Conservation (phyloP, 2,329 filamentous ascomycete species). For the Paradendryphiella salina region DNA sequence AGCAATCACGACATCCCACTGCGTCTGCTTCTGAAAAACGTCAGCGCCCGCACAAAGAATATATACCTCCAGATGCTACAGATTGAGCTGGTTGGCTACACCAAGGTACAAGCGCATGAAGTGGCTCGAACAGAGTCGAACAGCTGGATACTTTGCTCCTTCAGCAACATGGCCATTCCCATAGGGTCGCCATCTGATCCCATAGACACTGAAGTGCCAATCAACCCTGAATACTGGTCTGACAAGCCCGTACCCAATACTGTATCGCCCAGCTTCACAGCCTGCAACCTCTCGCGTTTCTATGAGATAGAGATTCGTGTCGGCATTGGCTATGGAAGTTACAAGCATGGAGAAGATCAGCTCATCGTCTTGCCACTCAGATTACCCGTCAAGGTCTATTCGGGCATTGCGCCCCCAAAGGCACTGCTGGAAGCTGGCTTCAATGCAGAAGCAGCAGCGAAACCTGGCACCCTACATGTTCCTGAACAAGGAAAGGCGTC, state of each 20-base stretch:
- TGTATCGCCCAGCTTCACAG: conserved; percentile 81
- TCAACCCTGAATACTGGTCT: conserved; percentile 75
- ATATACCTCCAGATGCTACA: conserved; percentile 79
- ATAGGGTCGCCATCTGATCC: conserved; percentile 63
- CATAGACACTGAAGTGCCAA: conserved; percentile 66
- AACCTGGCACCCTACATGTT: conserved; percentile 17
- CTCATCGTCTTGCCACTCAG: conserved; percentile 76
- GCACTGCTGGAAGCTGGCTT: conserved; percentile 71
- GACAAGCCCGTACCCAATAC: conserved; percentile 75
- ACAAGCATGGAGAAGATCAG: conserved; percentile 63
- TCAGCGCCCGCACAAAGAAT: conserved; percentile 68
- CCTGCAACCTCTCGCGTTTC: conserved; percentile 80
- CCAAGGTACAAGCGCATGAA: conserved; percentile 77
- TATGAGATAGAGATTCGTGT: conserved; percentile 85
- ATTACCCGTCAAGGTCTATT: conserved; percentile 80
- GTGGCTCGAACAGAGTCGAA: conserved; percentile 69
- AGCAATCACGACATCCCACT: conserved; percentile 86
- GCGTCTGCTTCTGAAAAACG: conserved; percentile 75
- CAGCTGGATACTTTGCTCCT: conserved; percentile 75
- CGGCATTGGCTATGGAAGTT: conserved; percentile 73
- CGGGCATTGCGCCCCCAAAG: conserved; percentile 80
- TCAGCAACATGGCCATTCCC: conserved; percentile 70
- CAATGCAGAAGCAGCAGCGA: conserved; percentile 24
- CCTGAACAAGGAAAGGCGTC: conserved; percentile 22
- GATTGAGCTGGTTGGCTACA: conserved; percentile 78